These are phyloP conservation scores for Fusarium sororula DNA, from an alignment of 2,329 filamentous ascomycete species.

Conservation along the genomic window DNA sequence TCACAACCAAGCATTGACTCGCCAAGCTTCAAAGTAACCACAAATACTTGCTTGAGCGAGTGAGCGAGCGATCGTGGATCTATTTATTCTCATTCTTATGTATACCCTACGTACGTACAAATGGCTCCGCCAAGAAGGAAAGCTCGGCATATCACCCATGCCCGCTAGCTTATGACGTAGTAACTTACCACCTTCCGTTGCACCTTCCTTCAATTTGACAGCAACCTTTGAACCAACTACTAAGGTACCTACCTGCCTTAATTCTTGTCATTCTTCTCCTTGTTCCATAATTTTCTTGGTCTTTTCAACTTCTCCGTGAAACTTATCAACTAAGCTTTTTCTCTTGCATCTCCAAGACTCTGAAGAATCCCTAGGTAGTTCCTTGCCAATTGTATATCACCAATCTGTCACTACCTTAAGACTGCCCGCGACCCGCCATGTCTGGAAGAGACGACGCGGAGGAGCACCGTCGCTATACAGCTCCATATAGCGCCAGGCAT, in stretches of 20 bases:
- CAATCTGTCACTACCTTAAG: background rate
- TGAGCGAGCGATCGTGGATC: slow-evolving; percentile 9
- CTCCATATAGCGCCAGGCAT: slow-evolving; percentile 54
- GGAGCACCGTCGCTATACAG: slow-evolving; percentile 49
- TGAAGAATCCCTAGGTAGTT: background rate
- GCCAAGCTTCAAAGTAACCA: slow-evolving; percentile 17
- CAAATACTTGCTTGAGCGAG: slow-evolving; percentile 13
- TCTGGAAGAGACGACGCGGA: slow-evolving; percentile 50
- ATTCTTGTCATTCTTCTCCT: background rate
- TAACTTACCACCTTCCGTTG: slow-evolving; percentile 26
- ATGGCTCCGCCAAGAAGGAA: slow-evolving; percentile 39
- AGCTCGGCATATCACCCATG: slow-evolving; percentile 31
- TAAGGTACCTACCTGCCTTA: background rate
- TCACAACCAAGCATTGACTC: slow-evolving; percentile 20
- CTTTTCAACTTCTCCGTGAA: background rate
- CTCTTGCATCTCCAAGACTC: slow-evolving; percentile 1
- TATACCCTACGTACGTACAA: background rate
- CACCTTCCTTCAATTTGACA: slow-evolving; percentile 1
- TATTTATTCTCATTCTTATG: slow-evolving; percentile 7
- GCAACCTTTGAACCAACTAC: background rate
- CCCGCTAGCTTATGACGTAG: slow-evolving; percentile 39
- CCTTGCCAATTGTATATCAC: background rate
- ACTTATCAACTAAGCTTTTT: slow-evolving; percentile 1
- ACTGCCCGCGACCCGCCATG: slow-evolving; percentile 41
- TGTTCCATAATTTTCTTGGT: background rate